These are phyloP conservation scores for Fusarium coffeatum DNA, from an alignment of 2,329 filamentous ascomycete species.

Conservation along the genomic window DNA sequence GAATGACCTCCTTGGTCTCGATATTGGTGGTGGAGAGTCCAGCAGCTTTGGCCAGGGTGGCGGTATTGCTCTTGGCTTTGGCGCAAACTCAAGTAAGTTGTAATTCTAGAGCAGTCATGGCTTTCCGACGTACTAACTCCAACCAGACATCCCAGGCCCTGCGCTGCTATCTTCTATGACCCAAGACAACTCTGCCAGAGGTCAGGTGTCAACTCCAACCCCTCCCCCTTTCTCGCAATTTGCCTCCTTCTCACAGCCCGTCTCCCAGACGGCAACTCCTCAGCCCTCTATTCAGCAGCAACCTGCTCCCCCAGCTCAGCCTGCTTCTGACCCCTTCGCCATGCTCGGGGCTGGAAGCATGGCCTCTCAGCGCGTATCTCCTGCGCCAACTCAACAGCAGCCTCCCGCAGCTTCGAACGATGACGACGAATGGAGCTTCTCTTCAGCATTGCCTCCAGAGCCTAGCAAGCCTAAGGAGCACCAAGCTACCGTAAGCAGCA, in stretches of 20 bases:
- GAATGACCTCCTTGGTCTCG: conserved; percentile 90
- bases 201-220: conserved; percentile 55
- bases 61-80: conserved; percentile 84
- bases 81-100: conserved; percentile 72
- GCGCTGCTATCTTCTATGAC: conserved; percentile 73
- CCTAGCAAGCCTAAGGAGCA: conserved; percentile 68
- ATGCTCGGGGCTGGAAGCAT: conserved; percentile 53
- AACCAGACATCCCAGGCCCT: conserved; percentile 71
- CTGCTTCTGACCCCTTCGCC: conserved; percentile 64
- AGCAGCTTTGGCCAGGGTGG: conserved; percentile 77
- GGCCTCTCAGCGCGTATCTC: conserved; percentile 46
- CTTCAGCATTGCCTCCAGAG: conserved; percentile 80
- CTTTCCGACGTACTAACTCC: conserved; percentile 28
- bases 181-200: conserved; percentile 68
- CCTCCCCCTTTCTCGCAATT: conserved; percentile 65
- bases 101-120: no score
- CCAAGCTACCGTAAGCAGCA: conserved; percentile 75
- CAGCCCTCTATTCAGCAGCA: conserved; percentile 62
- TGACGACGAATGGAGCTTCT: conserved; percentile 95
- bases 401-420: conserved; percentile 59
- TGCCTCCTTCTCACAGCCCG: conserved; percentile 65
- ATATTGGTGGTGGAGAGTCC: conserved; percentile 75
- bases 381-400: conserved; percentile 41
- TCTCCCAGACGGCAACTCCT: conserved; percentile 65
- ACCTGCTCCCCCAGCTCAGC: conserved; percentile 58